Base-by-base conservation (phyloP, 805 yeast genomes). In the Peterozyma toletana region DNA sequence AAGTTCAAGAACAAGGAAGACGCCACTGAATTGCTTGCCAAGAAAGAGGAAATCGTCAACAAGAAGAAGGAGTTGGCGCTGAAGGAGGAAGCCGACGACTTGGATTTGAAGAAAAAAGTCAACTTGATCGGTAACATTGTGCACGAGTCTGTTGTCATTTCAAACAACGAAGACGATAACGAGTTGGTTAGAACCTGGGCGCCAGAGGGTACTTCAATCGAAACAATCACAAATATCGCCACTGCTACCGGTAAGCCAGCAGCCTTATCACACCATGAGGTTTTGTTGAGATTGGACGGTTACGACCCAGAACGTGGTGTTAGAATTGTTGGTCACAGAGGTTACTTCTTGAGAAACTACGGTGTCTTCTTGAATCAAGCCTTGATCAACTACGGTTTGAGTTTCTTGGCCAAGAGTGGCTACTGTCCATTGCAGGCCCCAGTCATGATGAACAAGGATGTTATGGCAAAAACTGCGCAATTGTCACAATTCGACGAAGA, bases 231-330 rank as follows among this genome's bases (percentile, higher is more conserved):
- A 37, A 72, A 76, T 49, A 64, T 77, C 52, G 95, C 95, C 46
- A 71, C 89, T 55, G 91, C 83, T 40, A 83, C 95, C 42, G 85
- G 86, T 49, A 71, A 75, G 40, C 80, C 80, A 51, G 95, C 95
- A 46, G 67, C 67, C 31, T 77, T 91, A 62, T 90, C 98, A 30
- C 99, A 93, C 64, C 98, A 93, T 62, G 99, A 93, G 72, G 83
- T 93, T 44, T 73, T 93, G 53, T 75, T 95, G 56, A 83, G 97
- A 70, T 74, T 93, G 54, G 97, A 93, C 62, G 99, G 99, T 52
- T 93, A 90, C 65, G 99, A 93, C 63, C 97, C 97, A 53, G 98
- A 93, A 70, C 85, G 99, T 72, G 99, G 99, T 66, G 96, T 88
- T 49, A 87, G 88, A 70, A 83, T 93, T 54, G 90, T 91, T 47